Evolutionary conservation across 805 yeast species (phyloP), one percentile per base, ranked within the genome.

Genomic region (Spathaspora passalidarum): DNA sequence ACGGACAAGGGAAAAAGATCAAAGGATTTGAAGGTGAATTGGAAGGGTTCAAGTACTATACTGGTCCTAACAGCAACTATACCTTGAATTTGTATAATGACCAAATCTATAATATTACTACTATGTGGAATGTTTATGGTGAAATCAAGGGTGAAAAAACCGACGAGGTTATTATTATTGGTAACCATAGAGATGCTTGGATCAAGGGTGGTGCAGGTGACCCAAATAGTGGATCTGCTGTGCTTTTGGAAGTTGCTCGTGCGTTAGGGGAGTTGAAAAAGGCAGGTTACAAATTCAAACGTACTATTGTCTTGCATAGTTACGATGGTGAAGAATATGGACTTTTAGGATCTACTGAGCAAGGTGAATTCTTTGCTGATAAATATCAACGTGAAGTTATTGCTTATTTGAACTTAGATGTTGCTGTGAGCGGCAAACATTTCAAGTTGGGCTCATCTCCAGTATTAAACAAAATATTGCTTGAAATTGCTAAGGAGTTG

Each of bases 401-500:
- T 18, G 77, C 77, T 0, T 79, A 78, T 55, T 59, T 79, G 46
- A 79, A 79, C 54, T 56, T 79, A 56, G 82, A 78, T 56, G 66
- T 65, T 5, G 79, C 81, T 1, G 76, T 81, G 2, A 57, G 71
- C 19, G 91, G 91, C 1, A 62, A 71, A 11, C 56, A 66, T 20
- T 69, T 86, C 45, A 48, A 55, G 3, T 65, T 81, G 40, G 65
- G 68, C 16, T 69, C 84, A 0, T 80, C 84, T 40, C 88, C 88
- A n/a, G 58, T 83, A 36, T 67, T 85, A 47, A 66, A 75, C 42
- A 53, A 68, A 3, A 56, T 80, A 14, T 60, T 84, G 35, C 49
- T 57, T 6, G 60, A 68, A n/a, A 77, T 76, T 2, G 73, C 84
- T 39, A 67, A 68, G 44, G 61, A 64, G 36, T 66, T 82, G n/a